Percentiles rank a stretch among this genome's conserved stretches.
Evolutionary conservation across 2,329 filamentous ascomycete species (phyloP).

Genomic region (Penicillium sumatraense): DNA sequence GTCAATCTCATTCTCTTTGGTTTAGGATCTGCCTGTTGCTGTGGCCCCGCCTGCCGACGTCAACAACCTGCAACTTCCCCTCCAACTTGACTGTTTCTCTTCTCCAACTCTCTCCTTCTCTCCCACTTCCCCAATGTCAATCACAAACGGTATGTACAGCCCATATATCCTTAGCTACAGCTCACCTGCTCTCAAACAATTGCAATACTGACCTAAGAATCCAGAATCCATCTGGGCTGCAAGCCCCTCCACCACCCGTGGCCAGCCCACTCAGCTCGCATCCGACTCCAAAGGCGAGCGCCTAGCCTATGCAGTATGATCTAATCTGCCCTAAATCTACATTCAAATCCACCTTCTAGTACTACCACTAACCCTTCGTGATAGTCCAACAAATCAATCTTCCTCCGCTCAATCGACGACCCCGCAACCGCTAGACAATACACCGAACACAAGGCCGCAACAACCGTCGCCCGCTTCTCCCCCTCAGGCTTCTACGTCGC

Average conservation of each 20-base stretch:
- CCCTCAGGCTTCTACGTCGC: conserved; percentile 95
- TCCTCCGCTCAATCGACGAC: conserved; percentile 91
- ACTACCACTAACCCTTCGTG: conserved; percentile 8
- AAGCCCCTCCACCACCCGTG: conserved; percentile 79
- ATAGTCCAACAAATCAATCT: conserved; percentile 94
- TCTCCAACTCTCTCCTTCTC: conserved; percentile 3
- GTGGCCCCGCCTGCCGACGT: neutral
- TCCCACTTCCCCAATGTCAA: conserved; percentile 42
- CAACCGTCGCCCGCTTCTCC: conserved; percentile 90
- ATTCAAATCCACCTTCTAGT: neutral
- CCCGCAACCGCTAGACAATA: conserved; percentile 86
- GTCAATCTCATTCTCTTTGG: too few species aligned
- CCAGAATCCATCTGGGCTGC: conserved; percentile 79
- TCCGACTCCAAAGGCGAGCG: conserved; percentile 87
- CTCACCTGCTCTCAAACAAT: neutral
- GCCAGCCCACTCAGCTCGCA: conserved; percentile 86
- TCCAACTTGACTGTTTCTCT: too few species aligned
- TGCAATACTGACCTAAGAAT: conserved; percentile 18
- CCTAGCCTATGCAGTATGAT: conserved; percentile 84
- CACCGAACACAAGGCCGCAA: conserved; percentile 83
- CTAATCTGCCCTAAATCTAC: neutral
- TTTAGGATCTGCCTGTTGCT: neutral
- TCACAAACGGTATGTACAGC: conserved; percentile 46
- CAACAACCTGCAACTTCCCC: conserved; percentile 1
- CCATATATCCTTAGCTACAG: neutral